phyloP scores from a whole-genome alignment of 2,329 filamentous ascomycete genomes.

The Diplodia corticola region DNA sequence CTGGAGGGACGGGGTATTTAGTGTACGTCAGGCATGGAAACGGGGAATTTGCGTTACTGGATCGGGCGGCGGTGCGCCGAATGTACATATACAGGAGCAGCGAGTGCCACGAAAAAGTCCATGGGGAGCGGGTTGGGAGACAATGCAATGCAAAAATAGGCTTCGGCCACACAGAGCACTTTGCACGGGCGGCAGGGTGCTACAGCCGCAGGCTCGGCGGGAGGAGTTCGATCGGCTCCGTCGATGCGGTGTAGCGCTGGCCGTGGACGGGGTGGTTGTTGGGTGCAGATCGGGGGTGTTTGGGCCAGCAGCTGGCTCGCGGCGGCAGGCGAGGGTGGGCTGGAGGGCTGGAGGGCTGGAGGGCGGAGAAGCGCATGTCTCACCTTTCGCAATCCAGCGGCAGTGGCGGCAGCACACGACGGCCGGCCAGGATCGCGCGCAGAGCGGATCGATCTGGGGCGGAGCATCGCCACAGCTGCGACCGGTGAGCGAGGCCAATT shows the following conservation, averaged over 20 bases:
- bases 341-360: not conserved
- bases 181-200: not conserved
- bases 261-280: not conserved
- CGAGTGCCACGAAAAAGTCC: not conserved
- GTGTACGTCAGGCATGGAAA: slow-evolving; percentile 9
- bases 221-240: not conserved
- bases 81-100: slow-evolving; percentile 13
- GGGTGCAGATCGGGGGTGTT: slow-evolving; percentile 13
- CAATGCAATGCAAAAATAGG: not conserved
- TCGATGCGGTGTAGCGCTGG: slow-evolving; percentile 19
- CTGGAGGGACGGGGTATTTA: slow-evolving; percentile 14
- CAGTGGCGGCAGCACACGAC: slow-evolving; percentile 13
- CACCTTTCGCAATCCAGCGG: slow-evolving; percentile 11
- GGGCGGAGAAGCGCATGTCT: slow-evolving; percentile 17
- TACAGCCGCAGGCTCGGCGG: slow-evolving; percentile 8
- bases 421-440: not conserved
- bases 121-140: no score
- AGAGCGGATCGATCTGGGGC: slow-evolving; percentile 1
- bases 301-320: slow-evolving; percentile 2
- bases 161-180: not conserved
- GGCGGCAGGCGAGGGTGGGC: no score
- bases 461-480: not conserved
- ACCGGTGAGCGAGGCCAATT: not conserved
- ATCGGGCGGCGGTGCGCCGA: not conserved
- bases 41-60: not conserved